These are phyloP conservation scores for Astragalus membranaceus DNA, from an alignment of 306 rosid species.

Conservation along the genomic window DNA sequence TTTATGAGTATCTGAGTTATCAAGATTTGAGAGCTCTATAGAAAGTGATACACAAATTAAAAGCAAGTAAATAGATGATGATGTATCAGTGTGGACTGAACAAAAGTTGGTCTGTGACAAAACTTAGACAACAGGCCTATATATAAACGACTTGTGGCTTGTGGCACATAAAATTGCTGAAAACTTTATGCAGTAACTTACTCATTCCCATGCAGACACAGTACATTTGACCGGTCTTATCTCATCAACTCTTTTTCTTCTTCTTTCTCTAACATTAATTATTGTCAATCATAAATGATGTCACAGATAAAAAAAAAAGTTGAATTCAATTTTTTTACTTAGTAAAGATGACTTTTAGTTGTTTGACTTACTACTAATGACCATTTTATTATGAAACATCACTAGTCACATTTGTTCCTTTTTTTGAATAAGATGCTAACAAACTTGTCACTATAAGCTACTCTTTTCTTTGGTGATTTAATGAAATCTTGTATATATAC, in stretches of 20 bases:
- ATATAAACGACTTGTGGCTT: slow-evolving; percentile 28
- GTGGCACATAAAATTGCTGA: slow-evolving; percentile 3
- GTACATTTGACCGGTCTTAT: slow-evolving; percentile 40
- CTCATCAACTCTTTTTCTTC: slow-evolving; percentile 12
- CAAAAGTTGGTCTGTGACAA: slow-evolving; percentile 36
- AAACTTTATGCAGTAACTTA: background rate
- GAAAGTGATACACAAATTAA: slow-evolving; percentile 35
- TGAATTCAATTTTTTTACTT: background rate
- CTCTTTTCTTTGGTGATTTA: too few species aligned
- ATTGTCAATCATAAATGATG: background rate
- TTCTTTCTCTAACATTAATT: slow-evolving; percentile 1
- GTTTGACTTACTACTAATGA: background rate
- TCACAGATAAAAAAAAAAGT: background rate
- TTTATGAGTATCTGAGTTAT: slow-evolving; percentile 17
- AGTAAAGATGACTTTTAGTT: background rate
- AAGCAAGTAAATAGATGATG: background rate
- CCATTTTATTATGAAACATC: too few species aligned
- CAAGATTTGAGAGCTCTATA: background rate
- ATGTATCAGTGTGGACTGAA: slow-evolving; percentile 27
- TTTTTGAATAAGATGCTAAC: too few species aligned
- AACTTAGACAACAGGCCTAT: slow-evolving; percentile 34
- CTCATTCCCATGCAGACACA: slow-evolving; percentile 20
- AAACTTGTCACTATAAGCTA: too few species aligned
- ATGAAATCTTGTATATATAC: too few species aligned
- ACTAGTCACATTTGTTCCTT: too few species aligned